These are phyloP conservation scores for Hibiscus syriacus DNA, from an alignment of 345 rosid species.

Conservation along the genomic window DNA sequence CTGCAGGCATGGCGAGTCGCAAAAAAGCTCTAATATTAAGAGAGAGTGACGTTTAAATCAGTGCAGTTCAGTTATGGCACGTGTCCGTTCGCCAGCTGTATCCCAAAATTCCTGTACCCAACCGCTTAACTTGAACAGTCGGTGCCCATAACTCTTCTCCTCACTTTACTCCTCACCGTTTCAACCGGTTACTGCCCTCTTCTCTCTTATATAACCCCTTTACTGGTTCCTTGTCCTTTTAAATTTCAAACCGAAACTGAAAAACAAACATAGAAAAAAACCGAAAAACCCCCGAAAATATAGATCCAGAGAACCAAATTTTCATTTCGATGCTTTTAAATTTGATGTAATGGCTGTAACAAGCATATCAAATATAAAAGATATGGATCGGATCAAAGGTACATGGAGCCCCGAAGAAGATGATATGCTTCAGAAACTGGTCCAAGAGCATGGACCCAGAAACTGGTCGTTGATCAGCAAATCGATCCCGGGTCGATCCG, in stretches of 20 bases:
- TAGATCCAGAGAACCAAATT: slow-evolving; percentile 6
- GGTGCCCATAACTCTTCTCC: slow-evolving; percentile 31
- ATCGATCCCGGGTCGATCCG: slow-evolving; percentile 90
- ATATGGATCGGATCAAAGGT: slow-evolving; percentile 85
- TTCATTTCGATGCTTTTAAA: background rate
- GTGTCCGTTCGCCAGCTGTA: slow-evolving; percentile 81
- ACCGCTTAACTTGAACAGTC: slow-evolving; percentile 61
- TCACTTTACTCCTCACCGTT: slow-evolving; percentile 18
- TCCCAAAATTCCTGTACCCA: slow-evolving; percentile 41
- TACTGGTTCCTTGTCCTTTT: background rate
- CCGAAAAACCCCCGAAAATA: background rate
- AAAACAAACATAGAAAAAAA: background rate
- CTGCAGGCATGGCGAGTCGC: slow-evolving; percentile 17
- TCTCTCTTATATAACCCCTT: slow-evolving; percentile 19
- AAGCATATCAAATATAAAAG: slow-evolving; percentile 24
- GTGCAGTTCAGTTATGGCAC: slow-evolving; percentile 43
- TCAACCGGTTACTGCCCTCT: slow-evolving; percentile 30
- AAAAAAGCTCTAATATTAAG: slow-evolving; percentile 2
- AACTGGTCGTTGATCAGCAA: slow-evolving; percentile 94
- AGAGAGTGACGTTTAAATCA: slow-evolving; percentile 26
- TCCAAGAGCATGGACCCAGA: slow-evolving; percentile 70
- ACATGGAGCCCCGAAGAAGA: slow-evolving; percentile 99
- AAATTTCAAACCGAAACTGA: background rate
- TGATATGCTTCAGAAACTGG: slow-evolving; percentile 62
- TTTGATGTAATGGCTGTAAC: slow-evolving; percentile 18